Evolutionary conservation across 208 protist species (phyloP), one percentile per base, ranked within the genome.

Genomic region (Acanthamoeba divionensis): DNA sequence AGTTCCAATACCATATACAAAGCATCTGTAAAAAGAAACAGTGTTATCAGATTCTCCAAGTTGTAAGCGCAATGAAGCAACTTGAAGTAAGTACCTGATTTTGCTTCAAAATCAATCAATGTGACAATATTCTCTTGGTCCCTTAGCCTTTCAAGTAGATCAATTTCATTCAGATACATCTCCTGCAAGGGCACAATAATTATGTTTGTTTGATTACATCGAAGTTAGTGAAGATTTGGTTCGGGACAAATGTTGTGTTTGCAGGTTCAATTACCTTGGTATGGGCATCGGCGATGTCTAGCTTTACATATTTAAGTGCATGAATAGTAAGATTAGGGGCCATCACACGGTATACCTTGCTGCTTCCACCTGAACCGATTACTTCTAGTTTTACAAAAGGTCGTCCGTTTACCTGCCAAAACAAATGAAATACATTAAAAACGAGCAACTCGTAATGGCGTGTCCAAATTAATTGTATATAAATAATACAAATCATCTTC

Each of bases 81-180:
- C 6, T 52, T 41, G 29, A 71, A 1, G 33, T 73, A 45, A 31
- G 10, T 60, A 92, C 57, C 67, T 4, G 47, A 15, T 47, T 45
- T 57, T 7, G 80, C 47, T 91, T 94, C 90, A 31, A 29, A 86
- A 50, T 95, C 90, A 18, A 92, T 80, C n/a, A 96, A 82, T 21
- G 45, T 18, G 41, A 97, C 93, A 45, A 97, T 93, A 41, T 92
- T 90, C 13, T 80, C 44, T 15, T 91, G 52, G 10, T 73, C 75
- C 33, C 63, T 91, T 10, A 97, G 65, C 38, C 44, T 88, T 71
- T 93, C 69, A 38, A 97, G 90, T 54, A 97, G 54, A 38, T 60
- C 26, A 52, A 96, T 93, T 45, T 97, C 96, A 71, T 96, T 96
- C 9, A 95, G n/a, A 83, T 95, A 95, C 44, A 69, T 63, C 26